phyloP scores from a whole-genome alignment of 108 stramenopile species.

The Skeletonema menzelii region DNA sequence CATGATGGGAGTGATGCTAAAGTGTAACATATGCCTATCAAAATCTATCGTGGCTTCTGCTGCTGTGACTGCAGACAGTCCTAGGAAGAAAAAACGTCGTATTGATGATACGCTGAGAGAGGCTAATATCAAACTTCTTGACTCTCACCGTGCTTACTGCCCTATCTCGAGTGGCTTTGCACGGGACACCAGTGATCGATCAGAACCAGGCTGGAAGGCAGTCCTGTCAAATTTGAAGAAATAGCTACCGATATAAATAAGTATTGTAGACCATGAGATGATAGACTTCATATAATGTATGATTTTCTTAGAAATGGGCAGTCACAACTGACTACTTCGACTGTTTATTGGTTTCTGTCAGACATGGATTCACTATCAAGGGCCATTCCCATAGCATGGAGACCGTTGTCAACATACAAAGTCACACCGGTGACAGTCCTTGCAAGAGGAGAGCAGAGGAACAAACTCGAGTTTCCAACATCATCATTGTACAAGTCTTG shows the following conservation, averaged over 20 bases:
- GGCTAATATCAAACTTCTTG: conserved; percentile 14
- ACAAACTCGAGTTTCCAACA: conserved; percentile 92
- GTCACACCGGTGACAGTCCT: conserved; percentile 93
- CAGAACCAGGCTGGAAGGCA: conserved; percentile 32
- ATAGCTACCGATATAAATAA: background rate
- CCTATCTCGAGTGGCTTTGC: conserved; percentile 33
- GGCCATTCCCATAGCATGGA: conserved; percentile 94
- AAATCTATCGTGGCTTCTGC: conserved; percentile 5
- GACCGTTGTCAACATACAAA: conserved; percentile 91
- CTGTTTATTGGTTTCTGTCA: conserved; percentile 11
- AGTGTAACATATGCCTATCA: conserved; percentile 27
- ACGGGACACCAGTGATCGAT: background rate
- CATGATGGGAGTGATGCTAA: background rate
- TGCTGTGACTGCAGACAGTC: background rate
- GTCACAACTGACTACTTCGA: background rate
- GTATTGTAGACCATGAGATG: background rate
- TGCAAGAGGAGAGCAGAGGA: conserved; percentile 90
- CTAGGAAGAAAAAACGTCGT: conserved; percentile 11
- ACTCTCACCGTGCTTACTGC: conserved; percentile 42
- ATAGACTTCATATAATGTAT: background rate
- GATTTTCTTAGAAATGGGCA: background rate
- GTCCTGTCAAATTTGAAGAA: conserved; percentile 14
- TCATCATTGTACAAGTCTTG: conserved; percentile 98
- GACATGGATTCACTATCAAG: conserved; percentile 80
- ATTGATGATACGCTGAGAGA: background rate